Base-by-base conservation (phyloP, 2,329 filamentous ascomycete species). In the Fusarium sambucinum region DNA sequence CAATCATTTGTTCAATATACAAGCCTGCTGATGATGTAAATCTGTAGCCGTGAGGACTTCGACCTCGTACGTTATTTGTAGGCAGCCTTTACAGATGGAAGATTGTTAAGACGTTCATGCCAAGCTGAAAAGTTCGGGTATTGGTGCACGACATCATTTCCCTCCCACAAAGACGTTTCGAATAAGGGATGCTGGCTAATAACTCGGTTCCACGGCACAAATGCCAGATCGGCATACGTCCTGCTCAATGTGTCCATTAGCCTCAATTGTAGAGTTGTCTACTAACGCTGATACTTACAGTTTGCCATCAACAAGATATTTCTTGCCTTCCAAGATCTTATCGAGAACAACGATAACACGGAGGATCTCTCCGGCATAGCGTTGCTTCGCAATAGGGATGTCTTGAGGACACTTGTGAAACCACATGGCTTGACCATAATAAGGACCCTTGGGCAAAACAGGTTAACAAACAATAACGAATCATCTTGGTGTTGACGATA, bases 1-100 rank as follows among this genome's bases (percentile, higher is more conserved):
- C 5, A 16, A 38, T 19, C 11, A 14, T 38, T 21, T 13, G 0
- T 6, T 38, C 12, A 13, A 13, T 21, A 38, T 5, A 7, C 12
- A 11, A 21, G 35, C 6, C 6, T 12, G 2, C 3, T 1, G 5
- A 14, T 7, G 8, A 4, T 2, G 11, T 2, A 14, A 13, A 14
- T 0, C n/a, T 12, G 6, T 17, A 21, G 12, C n/a, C 1, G 35
- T 21, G 11, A 21, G 3, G 6, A 1, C 12, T 38, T 21, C n/a
- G 12, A 19, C 14, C 13, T 14, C 12, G 6, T 38, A 6, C 10
- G 13, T 12, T 19, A 44, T 12, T 44, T 29, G 12, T 44, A 44
- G 17, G 41, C 41, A n/a, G 41, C 25, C 11, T 19, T 11, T 6
- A 44, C 25, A 29, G 41, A 44, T 14, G 41, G 25, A 3, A 44